Evolutionary conservation across 306 rosid genomes (phyloP).

Genomic region (Calophaca sinica): DNA sequence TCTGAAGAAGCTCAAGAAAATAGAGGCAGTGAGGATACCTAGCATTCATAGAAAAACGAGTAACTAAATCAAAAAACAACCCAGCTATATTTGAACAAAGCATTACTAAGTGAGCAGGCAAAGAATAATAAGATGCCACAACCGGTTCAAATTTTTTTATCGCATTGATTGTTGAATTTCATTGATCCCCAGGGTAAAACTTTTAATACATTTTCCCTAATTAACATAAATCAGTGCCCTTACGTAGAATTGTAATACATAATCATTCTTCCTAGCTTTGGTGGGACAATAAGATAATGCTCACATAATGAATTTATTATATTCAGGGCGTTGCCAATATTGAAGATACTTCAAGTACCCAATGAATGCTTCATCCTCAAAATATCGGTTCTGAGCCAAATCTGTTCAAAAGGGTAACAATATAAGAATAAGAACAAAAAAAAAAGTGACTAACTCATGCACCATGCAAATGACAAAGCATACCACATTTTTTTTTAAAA

Average conservation of each 20-base stretch:
- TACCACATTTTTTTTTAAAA: not conserved
- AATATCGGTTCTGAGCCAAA: slow-evolving; percentile 94
- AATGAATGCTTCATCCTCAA: slow-evolving; percentile 96
- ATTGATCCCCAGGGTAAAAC: not conserved
- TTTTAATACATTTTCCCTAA: slow-evolving; percentile 17
- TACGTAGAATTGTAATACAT: slow-evolving; percentile 12
- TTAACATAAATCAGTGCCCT: not conserved
- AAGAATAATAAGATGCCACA: slow-evolving; percentile 26
- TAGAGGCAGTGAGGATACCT: slow-evolving; percentile 98
- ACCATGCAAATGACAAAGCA: slow-evolving; percentile 18
- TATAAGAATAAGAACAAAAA: slow-evolving; percentile 23
- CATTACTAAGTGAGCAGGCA: not conserved
- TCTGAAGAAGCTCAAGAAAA: slow-evolving; percentile 95
- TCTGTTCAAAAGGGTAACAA: slow-evolving; percentile 55
- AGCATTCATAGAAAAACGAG: slow-evolving; percentile 27
- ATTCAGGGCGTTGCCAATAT: slow-evolving; percentile 97
- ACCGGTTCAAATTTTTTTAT: not conserved
- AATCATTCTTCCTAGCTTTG: slow-evolving; percentile 14
- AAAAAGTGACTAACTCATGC: not conserved
- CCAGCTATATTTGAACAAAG: slow-evolving; percentile 5
- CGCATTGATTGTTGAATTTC: slow-evolving; percentile 1
- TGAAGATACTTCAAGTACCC: slow-evolving; percentile 95
- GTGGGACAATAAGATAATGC: slow-evolving; percentile 44
- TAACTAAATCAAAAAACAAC: slow-evolving; percentile 20
- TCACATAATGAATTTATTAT: slow-evolving; percentile 83